Evolutionary conservation across 2,329 filamentous ascomycete genomes (phyloP).

Genomic region (Nigrospora sphaerica): DNA sequence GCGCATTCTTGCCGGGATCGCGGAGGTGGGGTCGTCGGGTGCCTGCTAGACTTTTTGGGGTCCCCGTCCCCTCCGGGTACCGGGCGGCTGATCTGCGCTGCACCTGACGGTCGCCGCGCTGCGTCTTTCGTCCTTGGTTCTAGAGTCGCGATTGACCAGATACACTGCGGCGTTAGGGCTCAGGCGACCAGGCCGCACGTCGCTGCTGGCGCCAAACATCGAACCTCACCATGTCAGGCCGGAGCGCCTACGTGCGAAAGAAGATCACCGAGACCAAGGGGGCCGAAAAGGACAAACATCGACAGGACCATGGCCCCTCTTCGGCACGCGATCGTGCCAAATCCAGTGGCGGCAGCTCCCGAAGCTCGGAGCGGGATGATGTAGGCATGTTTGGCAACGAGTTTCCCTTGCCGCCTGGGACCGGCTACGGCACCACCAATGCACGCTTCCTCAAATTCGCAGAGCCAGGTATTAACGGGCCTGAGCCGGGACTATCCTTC

Average conservation of each 20-base stretch:
- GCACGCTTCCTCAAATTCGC: conserved; percentile 39
- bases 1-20: too few relatives aligned
- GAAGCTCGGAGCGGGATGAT: conserved; percentile 30
- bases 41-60: too few relatives aligned
- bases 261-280: conserved; percentile 45
- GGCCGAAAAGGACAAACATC: conserved; percentile 15
- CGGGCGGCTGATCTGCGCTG: too few relatives aligned
- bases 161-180: too few relatives aligned
- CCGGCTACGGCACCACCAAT: conserved; percentile 34
- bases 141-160: too few relatives aligned
- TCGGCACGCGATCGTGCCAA: conserved; percentile 23
- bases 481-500: conserved; percentile 20
- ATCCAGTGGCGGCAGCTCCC: conserved; percentile 23
- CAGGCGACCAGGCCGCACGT: too few relatives aligned
- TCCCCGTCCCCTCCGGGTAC: too few relatives aligned
- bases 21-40: too few relatives aligned
- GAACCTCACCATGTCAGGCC: conserved; percentile 41
- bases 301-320: background rate
- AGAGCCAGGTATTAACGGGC: conserved; percentile 16
- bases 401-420: conserved; percentile 27
- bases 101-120: too few relatives aligned
- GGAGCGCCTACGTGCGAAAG: conserved; percentile 52
- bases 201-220: too few relatives aligned
- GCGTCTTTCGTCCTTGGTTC: too few relatives aligned
- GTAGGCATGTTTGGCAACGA: conserved; percentile 24